phyloP scores from a whole-genome alignment of 768 basidiomycete genomes.

The Amanita phalloides region DNA sequence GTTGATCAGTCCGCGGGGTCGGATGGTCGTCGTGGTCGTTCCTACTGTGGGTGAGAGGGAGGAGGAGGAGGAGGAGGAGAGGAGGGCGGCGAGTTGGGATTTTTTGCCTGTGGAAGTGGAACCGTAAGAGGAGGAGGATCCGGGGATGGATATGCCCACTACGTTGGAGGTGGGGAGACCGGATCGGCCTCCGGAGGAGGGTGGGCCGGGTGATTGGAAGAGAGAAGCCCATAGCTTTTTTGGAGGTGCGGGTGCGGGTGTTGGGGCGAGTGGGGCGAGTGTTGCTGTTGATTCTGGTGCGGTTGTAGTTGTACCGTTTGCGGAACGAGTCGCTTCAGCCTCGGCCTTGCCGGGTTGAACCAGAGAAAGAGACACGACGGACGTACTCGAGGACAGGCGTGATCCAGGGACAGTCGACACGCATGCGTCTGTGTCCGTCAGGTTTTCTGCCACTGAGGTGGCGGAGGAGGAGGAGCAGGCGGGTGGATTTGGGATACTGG shows the following conservation, averaged over 20 bases:
- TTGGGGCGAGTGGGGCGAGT: background rate
- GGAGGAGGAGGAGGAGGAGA: too few relatives aligned
- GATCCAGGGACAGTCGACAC: slow-evolving; percentile 44
- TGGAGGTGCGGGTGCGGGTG: slow-evolving; percentile 16
- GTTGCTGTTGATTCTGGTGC: slow-evolving; percentile 7
- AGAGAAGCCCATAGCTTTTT: slow-evolving; percentile 77
- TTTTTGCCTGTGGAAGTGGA: too few relatives aligned
- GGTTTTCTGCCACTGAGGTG: slow-evolving; percentile 31
- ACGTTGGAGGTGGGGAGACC: slow-evolving; percentile 61
- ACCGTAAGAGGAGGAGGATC: slow-evolving; percentile 14
- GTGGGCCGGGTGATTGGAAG: slow-evolving; percentile 30
- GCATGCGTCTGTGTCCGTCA: slow-evolving; percentile 13
- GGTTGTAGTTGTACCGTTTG: slow-evolving; percentile 5
- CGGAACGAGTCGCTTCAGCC: background rate
- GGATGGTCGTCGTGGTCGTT: slow-evolving; percentile 21
- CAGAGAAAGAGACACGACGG: slow-evolving; percentile 33
- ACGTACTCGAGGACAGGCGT: slow-evolving; percentile 51
- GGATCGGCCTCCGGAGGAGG: slow-evolving; percentile 17
- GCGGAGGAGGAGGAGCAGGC: slow-evolving; percentile 28
- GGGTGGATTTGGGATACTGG: slow-evolving; percentile 17
- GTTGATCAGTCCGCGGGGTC: slow-evolving; percentile 81
- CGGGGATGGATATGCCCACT: slow-evolving; percentile 67
- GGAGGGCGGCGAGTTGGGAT: too few relatives aligned
- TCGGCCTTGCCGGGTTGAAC: slow-evolving; percentile 8
- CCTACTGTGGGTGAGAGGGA: background rate